Percentiles rank a stretch among this genome's conserved stretches.
These are phyloP conservation scores for Schizopora paradoxa DNA, from an alignment of 1,284 basidiomycete species.

Conservation along the genomic window DNA sequence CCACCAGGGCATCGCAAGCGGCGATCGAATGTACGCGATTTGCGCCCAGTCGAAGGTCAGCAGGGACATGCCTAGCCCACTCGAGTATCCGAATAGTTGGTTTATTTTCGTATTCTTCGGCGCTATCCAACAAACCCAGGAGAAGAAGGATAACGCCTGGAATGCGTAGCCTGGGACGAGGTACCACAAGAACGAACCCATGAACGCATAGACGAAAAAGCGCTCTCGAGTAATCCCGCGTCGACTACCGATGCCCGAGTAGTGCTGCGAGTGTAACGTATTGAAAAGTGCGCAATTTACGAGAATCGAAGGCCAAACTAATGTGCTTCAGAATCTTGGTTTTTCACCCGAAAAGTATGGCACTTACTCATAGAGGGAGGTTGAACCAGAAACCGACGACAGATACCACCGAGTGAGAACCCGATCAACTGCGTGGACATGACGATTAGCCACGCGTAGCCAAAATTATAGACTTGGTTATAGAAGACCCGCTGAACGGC, in stretches of 20 bases:
- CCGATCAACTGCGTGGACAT: conserved; percentile 43
- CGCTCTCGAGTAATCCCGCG: conserved; percentile 41
- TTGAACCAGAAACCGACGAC: conserved; percentile 39
- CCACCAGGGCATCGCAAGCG: conserved; percentile 41
- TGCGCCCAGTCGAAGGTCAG: conserved; percentile 16
- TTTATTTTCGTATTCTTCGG: conserved; percentile 52
- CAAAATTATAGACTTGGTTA: conserved; percentile 30
- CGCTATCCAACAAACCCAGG: conserved; percentile 74
- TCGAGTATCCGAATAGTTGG: conserved; percentile 31
- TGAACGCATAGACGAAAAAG: conserved; percentile 45
- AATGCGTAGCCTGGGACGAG: conserved; percentile 47
- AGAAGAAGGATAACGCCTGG: conserved; percentile 44
- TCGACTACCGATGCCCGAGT: conserved; percentile 37
- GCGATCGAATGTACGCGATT: conserved; percentile 31
- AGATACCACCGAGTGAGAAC: conserved; percentile 42
- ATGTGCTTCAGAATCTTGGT: conserved; percentile 30
- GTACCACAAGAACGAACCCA: conserved; percentile 42
- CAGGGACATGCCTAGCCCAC: conserved; percentile 11
- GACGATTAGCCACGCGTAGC: conserved; percentile 34
- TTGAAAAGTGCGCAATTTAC: conserved; percentile 50
- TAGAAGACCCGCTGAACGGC: conserved; percentile 36
- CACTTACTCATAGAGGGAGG: conserved; percentile 37
- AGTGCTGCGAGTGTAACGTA: conserved; percentile 48
- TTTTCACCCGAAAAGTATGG: conserved; percentile 28
- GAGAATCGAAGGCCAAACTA: conserved; percentile 48